phyloP scores from a whole-genome alignment of 345 rosid species.

The Bruguiera gymnorhiza region DNA sequence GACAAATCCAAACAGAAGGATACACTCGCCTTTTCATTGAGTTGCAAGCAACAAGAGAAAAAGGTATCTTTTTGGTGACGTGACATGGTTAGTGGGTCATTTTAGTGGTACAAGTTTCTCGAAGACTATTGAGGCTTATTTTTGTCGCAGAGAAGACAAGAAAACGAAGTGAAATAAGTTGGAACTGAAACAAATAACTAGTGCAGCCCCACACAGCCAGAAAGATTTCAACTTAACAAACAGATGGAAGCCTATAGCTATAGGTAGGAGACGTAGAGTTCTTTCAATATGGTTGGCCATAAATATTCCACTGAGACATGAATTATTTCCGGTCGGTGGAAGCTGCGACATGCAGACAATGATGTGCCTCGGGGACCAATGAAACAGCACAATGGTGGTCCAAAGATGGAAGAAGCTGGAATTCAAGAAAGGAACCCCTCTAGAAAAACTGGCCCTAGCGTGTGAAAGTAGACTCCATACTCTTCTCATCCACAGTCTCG shows the following conservation, averaged over 20 bases:
- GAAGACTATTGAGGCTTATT: slow-evolving; percentile 20
- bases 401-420: slow-evolving; percentile 23
- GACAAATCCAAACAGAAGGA: no score
- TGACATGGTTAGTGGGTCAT: slow-evolving; percentile 8
- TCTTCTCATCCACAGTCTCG: neutral
- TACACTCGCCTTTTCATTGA: neutral
- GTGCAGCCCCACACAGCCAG: slow-evolving; percentile 35
- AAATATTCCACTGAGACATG: slow-evolving; percentile 54
- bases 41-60: slow-evolving; percentile 3
- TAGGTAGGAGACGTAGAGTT: slow-evolving; percentile 18
- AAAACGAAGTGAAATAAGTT: slow-evolving; percentile 16
- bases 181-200: slow-evolving; percentile 10
- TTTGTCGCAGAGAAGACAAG: slow-evolving; percentile 12
- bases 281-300: slow-evolving; percentile 47
- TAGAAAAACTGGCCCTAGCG: slow-evolving; percentile 21
- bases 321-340: slow-evolving; percentile 56
- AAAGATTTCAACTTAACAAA: slow-evolving; percentile 31
- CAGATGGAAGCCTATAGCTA: slow-evolving; percentile 21
- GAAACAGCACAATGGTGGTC: slow-evolving; percentile 34
- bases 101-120: slow-evolving; percentile 7
- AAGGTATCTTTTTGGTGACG: slow-evolving; percentile 3
- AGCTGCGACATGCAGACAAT: slow-evolving; percentile 48
- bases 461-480: slow-evolving; percentile 17
- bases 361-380: slow-evolving; percentile 58
- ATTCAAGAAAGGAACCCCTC: slow-evolving; percentile 23